Percentiles rank a stretch among this genome's conserved stretches.
Evolutionary conservation across 768 basidiomycete genomes (phyloP).

Genomic region (Trametes cubensis): DNA sequence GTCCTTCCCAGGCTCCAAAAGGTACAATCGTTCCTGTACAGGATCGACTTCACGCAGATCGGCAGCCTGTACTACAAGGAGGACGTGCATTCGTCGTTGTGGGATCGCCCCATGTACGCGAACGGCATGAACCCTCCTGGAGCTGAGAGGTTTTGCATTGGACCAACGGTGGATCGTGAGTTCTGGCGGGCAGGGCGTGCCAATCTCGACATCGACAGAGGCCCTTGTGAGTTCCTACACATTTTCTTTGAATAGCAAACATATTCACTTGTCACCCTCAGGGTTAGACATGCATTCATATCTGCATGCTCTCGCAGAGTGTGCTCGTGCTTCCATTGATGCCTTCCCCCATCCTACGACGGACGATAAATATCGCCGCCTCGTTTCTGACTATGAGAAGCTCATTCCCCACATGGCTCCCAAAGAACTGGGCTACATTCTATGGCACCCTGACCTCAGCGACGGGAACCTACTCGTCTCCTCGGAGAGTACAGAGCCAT

Average conservation of each 20-base stretch:
- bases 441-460: conserved; percentile 30
- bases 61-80: conserved; percentile 27
- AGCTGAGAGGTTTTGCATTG: conserved; percentile 21
- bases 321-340: conserved; percentile 3
- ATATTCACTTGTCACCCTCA: background rate
- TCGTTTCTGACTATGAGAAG: conserved; percentile 13
- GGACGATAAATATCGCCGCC: background rate
- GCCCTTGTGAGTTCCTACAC: conserved; percentile 16
- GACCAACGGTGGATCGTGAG: conserved; percentile 22
- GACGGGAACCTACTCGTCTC: conserved; percentile 24
- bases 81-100: conserved; percentile 18
- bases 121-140: background rate
- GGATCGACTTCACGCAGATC: conserved; percentile 21
- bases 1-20: background rate
- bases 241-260: background rate
- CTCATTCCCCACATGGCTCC: conserved; percentile 7
- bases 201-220: conserved; percentile 17
- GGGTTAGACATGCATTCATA: conserved; percentile 18
- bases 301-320: conserved; percentile 1
- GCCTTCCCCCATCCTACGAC: background rate
- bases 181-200: conserved; percentile 22
- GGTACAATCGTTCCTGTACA: background rate
- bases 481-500: background rate
- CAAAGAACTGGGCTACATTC: background rate
- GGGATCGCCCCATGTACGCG: conserved; percentile 17